phyloP scores from a whole-genome alignment of 176 grass and related monocot species.

The Rhipidocladum racemiflorum region DNA sequence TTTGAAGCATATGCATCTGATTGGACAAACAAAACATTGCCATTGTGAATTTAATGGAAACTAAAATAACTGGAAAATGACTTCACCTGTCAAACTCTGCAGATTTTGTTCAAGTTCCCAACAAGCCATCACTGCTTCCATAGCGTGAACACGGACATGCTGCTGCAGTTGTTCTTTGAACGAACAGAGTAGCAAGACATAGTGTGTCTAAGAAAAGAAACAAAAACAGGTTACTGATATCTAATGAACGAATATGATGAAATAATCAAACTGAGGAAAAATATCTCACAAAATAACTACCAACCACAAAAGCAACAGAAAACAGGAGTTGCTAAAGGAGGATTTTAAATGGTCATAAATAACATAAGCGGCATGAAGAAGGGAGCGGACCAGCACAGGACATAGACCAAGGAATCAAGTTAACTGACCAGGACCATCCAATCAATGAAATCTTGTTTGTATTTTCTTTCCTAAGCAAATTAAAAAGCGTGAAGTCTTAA shows the following conservation, averaged over 20 bases:
- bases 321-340: background rate
- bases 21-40: background rate
- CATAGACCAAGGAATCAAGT: constrained; percentile 21
- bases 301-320: background rate
- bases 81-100: constrained; percentile 63
- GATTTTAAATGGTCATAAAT: background rate
- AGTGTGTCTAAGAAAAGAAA: constrained; percentile 54
- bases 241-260: background rate
- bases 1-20: background rate
- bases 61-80: background rate
- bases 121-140: constrained; percentile 79
- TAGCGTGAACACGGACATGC: constrained; percentile 73
- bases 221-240: background rate
- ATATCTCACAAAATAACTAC: background rate
- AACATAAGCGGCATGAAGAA: background rate
- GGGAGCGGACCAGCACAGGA: background rate
- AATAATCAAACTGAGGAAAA: background rate
- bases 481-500: background rate
- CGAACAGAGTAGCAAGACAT: constrained; percentile 64
- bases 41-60: background rate
- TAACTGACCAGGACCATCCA: background rate
- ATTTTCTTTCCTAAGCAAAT: background rate
- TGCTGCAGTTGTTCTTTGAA: constrained; percentile 82
- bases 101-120: constrained; percentile 75
- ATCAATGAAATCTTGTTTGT: background rate